Conservation (phyloP, 2,329 filamentous ascomycete genomes). For the Xylariaceae sp. region DNA sequence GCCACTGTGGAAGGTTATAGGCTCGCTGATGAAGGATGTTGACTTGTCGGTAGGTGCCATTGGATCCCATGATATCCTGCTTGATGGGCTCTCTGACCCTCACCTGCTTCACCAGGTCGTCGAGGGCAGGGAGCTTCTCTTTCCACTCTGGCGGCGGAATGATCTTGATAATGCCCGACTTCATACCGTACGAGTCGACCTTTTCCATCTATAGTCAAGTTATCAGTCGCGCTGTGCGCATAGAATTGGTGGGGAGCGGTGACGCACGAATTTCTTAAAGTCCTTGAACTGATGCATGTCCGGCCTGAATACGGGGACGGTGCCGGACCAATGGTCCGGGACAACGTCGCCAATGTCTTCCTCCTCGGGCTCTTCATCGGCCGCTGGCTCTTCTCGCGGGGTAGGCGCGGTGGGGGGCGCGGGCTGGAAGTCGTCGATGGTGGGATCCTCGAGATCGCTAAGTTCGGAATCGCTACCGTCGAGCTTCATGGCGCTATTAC, state of each 20-base stretch:
- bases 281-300: constrained; percentile 92
- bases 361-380: constrained; percentile 41
- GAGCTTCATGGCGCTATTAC: constrained; percentile 51
- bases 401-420: constrained; percentile 5
- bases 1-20: constrained; percentile 97
- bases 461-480: constrained; percentile 56
- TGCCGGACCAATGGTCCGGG: constrained; percentile 85
- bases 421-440: constrained; percentile 23
- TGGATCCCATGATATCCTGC: constrained; percentile 94
- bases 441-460: constrained; percentile 53
- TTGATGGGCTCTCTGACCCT: constrained; percentile 95
- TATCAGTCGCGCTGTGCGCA: constrained; percentile 19
- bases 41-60: constrained; percentile 91
- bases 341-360: constrained; percentile 70
- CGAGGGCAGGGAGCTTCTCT: constrained; percentile 66
- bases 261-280: constrained; percentile 79
- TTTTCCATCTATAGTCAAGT: constrained; percentile 55
- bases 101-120: constrained; percentile 84
- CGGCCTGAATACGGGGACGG: constrained; percentile 89
- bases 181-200: constrained; percentile 93
- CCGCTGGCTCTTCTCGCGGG: constrained; percentile 10
- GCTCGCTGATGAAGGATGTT: constrained; percentile 94
- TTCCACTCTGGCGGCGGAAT: constrained; percentile 93
- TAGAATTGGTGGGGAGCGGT: background rate
- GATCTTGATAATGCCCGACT: constrained; percentile 92